Base-by-base conservation (phyloP, 2,329 filamentous ascomycete genomes). In the Dendrostoma leiphaemia region DNA sequence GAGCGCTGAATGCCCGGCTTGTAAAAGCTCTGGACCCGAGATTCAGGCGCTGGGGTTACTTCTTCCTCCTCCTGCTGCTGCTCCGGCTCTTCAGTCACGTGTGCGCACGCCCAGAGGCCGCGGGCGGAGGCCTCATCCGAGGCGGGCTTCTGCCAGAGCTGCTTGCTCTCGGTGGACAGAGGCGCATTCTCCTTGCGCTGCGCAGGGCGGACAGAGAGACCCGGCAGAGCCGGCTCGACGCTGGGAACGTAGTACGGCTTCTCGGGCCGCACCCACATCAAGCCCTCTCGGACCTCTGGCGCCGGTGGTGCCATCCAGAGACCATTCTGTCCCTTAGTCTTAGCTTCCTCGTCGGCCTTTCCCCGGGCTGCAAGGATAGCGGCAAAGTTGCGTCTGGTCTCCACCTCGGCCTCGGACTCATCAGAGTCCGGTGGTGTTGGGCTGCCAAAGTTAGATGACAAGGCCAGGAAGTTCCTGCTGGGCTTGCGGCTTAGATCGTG, bases 381-480 rank as follows among this genome's bases (percentile, higher is more conserved):
- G 15, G 64, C 63, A 4, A 60, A 52, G 29, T 54, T 54, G 15
- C 49, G 54, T 32, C 64, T 60, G 13, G 57, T 37, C 32, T 68
- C 66, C 17, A 45, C 62, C 29, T 74, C 70, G 31, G 69, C 69
- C 43, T 74, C 74, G n/a, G 74, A 74, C 48, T 74, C 70, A 53
- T 80, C 74, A 15, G 75, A 81, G 50, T 83, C 79, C 7, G 79
- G 77, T 47, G 80, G 80, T 44, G 80, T 83, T 29, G 79, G 78
- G 59, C 78, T 82, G 34, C 72, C 75, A 3, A 81, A 62, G 51
- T 73, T 69, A 9, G 68, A 66, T 31, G 71, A 62, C 48, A 74
- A 57, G 47, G 71, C 63, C 43, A 75, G 55, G 61, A 72, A 72
- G 59, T 74, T 77, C 58, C 74, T 56, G 53, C 67, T 72, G 48